Conservation (phyloP, 495 filamentous ascomycete species). For the Jackrogersella multiformis region DNA sequence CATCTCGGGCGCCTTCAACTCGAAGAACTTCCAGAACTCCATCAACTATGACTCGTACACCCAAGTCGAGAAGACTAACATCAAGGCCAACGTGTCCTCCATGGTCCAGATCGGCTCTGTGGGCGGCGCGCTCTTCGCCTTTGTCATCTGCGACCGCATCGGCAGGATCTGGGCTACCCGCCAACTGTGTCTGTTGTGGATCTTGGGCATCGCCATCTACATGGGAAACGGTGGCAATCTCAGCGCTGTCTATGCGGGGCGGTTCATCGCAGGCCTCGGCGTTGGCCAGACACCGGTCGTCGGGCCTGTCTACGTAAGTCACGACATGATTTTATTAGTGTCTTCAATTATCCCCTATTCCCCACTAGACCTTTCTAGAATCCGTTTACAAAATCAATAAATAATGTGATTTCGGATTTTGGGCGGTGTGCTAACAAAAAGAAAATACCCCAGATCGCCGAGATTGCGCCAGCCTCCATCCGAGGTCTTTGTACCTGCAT, state of each 20-base stretch:
- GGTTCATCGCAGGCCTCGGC: conserved; percentile 74
- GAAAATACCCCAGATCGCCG: conserved; percentile 57
- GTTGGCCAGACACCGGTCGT: conserved; percentile 75
- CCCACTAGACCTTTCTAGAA: conserved; percentile 2
- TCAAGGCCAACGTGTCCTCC: conserved; percentile 73
- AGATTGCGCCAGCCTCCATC: conserved; percentile 68
- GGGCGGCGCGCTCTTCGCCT: conserved; percentile 71
- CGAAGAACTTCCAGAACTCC: conserved; percentile 66
- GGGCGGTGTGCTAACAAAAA: conserved; percentile 19
- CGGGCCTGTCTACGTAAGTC: conserved; percentile 59
- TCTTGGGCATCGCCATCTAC: conserved; percentile 73
- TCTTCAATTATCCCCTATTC: background rate
- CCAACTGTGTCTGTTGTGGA: conserved; percentile 71
- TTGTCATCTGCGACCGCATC: conserved; percentile 72
- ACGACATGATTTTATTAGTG: background rate
- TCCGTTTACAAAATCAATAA: background rate
- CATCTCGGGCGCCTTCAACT: conserved; percentile 72
- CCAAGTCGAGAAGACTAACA: conserved; percentile 64
- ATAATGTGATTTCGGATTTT: background rate
- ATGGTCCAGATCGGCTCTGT: conserved; percentile 79
- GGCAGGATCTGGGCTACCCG: conserved; percentile 76
- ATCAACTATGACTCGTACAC: conserved; percentile 66
- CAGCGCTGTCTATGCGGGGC: conserved; percentile 70
- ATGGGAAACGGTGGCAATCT: conserved; percentile 69
- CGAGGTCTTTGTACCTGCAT: conserved; percentile 75